Evolutionary conservation across 768 basidiomycete genomes (phyloP).

Genomic region (Sarcodon aspratus): DNA sequence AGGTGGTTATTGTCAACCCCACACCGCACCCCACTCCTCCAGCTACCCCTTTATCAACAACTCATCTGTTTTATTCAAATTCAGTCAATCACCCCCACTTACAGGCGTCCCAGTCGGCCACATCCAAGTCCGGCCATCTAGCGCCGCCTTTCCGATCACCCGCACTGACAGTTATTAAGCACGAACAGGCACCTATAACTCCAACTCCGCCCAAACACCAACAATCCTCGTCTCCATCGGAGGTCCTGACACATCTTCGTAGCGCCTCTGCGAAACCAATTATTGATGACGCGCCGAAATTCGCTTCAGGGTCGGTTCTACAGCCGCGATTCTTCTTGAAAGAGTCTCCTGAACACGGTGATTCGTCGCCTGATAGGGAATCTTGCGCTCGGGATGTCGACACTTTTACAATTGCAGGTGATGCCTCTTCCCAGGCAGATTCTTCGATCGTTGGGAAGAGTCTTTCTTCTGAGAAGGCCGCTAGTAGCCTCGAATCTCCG

Average conservation of each 20-base stretch:
- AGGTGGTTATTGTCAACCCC: constrained; percentile 61
- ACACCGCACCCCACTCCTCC: constrained; percentile 77
- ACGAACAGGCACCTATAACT: too few species aligned
- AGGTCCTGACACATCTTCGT: too few species aligned
- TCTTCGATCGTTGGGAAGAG: too few species aligned
- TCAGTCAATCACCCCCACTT: constrained; percentile 12
- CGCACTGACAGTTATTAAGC: too few species aligned
- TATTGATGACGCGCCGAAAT: too few species aligned
- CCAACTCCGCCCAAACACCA: too few species aligned
- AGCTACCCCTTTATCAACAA: constrained; percentile 36
- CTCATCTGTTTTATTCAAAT: constrained; percentile 3
- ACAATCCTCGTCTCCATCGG: too few species aligned
- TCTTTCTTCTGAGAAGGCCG: too few species aligned
- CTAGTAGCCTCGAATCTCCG: too few species aligned
- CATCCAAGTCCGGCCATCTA: constrained; percentile 9
- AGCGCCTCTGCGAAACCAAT: too few species aligned
- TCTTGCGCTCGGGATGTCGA: not conserved
- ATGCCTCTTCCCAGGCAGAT: too few species aligned
- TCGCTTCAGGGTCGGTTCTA: not conserved
- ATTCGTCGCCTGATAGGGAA: not conserved
- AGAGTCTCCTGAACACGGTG: not conserved
- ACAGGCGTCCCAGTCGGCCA: constrained; percentile 18
- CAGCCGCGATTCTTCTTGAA: not conserved
- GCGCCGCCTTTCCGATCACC: too few species aligned
- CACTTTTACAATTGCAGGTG: not conserved